Percentiles rank a stretch among this genome's conserved stretches.
Evolutionary conservation across 768 basidiomycete species (phyloP).

Genomic region (Lentinula detonsa): DNA sequence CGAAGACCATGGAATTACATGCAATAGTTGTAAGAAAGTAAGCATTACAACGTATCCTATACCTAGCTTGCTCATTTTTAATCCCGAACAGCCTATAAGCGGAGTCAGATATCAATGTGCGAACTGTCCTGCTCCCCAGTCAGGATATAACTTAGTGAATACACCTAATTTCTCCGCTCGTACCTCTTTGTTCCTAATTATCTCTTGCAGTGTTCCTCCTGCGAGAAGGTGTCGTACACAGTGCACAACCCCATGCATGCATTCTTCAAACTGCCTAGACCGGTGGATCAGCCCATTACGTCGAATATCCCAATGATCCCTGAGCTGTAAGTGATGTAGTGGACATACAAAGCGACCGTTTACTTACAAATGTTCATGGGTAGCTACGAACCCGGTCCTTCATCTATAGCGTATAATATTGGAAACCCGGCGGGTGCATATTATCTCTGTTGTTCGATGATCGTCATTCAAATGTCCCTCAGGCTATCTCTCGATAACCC

Average conservation of each 20-base stretch:
- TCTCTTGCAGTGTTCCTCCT: slow-evolving; percentile 60
- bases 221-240: slow-evolving; percentile 72
- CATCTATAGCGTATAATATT: slow-evolving; percentile 22
- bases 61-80: not conserved
- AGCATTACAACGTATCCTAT: slow-evolving; percentile 9
- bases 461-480: not conserved
- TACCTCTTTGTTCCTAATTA: not conserved
- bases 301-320: slow-evolving; percentile 62
- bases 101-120: slow-evolving; percentile 88
- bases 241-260: slow-evolving; percentile 81
- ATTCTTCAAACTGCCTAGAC: slow-evolving; percentile 84
- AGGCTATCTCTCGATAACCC: slow-evolving; percentile 60
- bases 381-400: slow-evolving; percentile 19
- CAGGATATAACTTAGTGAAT: slow-evolving; percentile 69
- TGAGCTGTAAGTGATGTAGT: slow-evolving; percentile 45
- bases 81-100: slow-evolving; percentile 49
- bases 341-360: not conserved
- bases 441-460: not conserved
- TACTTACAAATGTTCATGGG: slow-evolving; percentile 2
- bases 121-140: slow-evolving; percentile 74
- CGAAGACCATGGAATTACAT: slow-evolving; percentile 54
- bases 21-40: slow-evolving; percentile 58
- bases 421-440: slow-evolving; percentile 54
- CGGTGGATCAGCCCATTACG: slow-evolving; percentile 57
- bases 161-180: not conserved